phyloP scores from a whole-genome alignment of 169 alveolate species.

The Plasmodium coatneyi region DNA sequence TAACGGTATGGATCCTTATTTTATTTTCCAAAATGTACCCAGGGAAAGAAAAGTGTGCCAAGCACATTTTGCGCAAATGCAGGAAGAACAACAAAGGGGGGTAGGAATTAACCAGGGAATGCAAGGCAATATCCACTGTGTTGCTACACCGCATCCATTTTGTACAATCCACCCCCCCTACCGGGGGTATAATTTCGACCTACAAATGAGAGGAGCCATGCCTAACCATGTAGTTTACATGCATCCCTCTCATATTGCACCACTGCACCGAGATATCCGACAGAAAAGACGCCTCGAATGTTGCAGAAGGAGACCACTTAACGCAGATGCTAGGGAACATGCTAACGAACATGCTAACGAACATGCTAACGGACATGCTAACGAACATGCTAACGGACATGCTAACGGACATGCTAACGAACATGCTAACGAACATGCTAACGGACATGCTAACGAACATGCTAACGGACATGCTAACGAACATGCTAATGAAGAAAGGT shows the following conservation, averaged over 20 bases:
- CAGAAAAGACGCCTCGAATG: background rate
- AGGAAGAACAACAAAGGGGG: background rate
- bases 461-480: background rate
- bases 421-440: background rate
- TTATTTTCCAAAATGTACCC: background rate
- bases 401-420: too few species aligned
- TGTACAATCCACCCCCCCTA: background rate
- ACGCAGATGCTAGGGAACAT: too few species aligned
- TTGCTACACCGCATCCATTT: background rate
- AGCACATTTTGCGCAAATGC: background rate
- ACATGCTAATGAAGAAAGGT: background rate
- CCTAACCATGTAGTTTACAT: background rate
- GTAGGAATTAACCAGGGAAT: background rate
- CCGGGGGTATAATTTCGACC: background rate
- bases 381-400: background rate
- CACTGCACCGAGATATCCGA: background rate
- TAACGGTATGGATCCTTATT: background rate
- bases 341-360: background rate
- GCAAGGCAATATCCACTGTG: background rate
- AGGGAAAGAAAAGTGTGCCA: background rate
- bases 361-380: background rate
- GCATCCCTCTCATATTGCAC: background rate
- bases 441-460: background rate
- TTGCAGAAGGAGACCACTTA: background rate
- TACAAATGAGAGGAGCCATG: background rate